Percentiles rank a stretch among this genome's conserved stretches.
These are phyloP conservation scores for Euphorbia corollata DNA, from an alignment of 441 rosid species.

Conservation along the genomic window DNA sequence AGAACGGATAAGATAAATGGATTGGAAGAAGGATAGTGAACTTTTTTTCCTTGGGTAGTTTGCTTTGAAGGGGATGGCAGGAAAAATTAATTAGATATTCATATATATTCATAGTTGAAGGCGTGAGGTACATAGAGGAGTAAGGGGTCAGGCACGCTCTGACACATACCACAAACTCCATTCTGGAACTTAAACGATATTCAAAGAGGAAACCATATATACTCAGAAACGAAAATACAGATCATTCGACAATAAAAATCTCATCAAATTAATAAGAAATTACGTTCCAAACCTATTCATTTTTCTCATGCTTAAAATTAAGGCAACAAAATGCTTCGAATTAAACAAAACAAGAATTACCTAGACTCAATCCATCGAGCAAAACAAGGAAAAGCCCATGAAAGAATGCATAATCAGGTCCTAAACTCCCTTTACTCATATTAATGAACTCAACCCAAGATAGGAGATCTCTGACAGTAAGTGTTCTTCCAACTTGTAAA, in stretches of 20 bases:
- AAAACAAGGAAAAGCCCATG: conserved; percentile 95
- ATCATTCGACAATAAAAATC: background rate
- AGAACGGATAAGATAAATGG: no score
- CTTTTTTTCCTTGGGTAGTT: background rate
- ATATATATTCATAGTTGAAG: no score
- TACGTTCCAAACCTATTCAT: no score
- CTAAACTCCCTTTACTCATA: conserved; percentile 47
- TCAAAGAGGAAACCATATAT: background rate
- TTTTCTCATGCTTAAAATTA: background rate
- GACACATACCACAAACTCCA: background rate
- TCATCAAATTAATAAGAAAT: background rate
- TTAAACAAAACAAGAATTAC: conserved; percentile 28
- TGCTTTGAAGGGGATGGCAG: background rate
- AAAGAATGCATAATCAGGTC: conserved; percentile 52
- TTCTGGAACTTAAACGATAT: background rate
- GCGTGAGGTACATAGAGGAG: no score
- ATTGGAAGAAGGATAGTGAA: background rate
- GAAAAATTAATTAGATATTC: background rate
- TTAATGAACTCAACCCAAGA: conserved; percentile 84
- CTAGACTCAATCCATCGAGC: conserved; percentile 92
- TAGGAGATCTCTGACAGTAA: conserved; percentile 93
- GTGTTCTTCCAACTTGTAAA: conserved; percentile 70
- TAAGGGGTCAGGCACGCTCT: no score
- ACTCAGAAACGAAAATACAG: background rate
- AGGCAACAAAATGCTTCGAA: background rate